Percentiles rank a stretch among this genome's conserved stretches.
These are phyloP conservation scores for Pythium folliculosum DNA, from an alignment of 352 stramenopile species.

Conservation along the genomic window DNA sequence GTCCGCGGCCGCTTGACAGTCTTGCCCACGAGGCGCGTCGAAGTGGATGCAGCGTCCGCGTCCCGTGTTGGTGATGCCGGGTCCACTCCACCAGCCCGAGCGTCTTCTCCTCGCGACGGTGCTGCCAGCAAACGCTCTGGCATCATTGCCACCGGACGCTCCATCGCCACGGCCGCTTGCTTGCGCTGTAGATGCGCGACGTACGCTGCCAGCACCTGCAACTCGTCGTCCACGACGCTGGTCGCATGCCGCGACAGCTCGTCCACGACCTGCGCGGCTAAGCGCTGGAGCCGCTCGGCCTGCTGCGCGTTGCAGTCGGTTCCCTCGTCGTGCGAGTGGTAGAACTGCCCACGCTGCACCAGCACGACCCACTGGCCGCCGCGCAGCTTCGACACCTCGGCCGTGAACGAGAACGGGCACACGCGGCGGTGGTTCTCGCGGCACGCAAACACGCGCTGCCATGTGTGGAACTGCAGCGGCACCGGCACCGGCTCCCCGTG, in stretches of 20 bases:
- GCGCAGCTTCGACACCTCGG: slow-evolving; percentile 10
- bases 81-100: too few relatives aligned
- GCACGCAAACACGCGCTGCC: slow-evolving; percentile 17
- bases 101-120: neutral
- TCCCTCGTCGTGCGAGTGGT: slow-evolving; percentile 4
- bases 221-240: neutral
- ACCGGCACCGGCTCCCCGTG: slow-evolving; percentile 7
- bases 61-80: too few relatives aligned
- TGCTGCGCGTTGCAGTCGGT: neutral
- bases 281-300: neutral
- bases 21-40: too few relatives aligned
- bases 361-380: slow-evolving; percentile 21
- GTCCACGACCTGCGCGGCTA: neutral
- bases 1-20: too few relatives aligned
- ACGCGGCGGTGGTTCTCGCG: neutral
- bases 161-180: neutral
- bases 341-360: slow-evolving; percentile 12
- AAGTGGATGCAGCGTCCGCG: too few relatives aligned
- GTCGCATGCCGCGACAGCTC: neutral
- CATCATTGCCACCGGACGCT: neutral
- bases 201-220: neutral
- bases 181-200: neutral
- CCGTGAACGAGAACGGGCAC: slow-evolving; percentile 20
- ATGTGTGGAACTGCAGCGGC: slow-evolving; percentile 10
- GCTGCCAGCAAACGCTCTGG: neutral